Conservation (phyloP, 2,329 filamentous ascomycete species). For the Trichoderma sp. region DNA sequence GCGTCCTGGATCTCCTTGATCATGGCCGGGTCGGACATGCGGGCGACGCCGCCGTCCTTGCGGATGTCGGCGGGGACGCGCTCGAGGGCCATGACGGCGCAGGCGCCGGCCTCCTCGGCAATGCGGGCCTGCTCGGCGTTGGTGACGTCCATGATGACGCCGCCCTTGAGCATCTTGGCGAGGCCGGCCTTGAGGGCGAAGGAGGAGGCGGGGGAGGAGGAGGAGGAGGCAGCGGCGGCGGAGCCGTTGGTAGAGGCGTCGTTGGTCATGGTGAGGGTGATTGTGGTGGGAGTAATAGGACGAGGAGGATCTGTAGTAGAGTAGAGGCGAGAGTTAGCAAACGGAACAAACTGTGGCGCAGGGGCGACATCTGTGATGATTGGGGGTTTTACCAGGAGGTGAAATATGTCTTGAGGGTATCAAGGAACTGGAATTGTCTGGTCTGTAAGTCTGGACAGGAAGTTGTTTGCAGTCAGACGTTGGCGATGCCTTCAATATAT, state of each 20-base stretch:
- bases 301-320: background rate
- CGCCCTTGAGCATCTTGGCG: constrained; percentile 97
- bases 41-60: constrained; percentile 85
- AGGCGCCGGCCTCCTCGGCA: constrained; percentile 93
- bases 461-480: background rate
- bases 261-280: constrained; percentile 40
- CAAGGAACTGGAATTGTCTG: constrained; percentile 8
- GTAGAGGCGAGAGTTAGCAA: background rate
- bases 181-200: constrained; percentile 94
- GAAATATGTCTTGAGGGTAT: background rate
- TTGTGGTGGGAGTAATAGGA: background rate
- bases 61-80: constrained; percentile 96
- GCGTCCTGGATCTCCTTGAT: constrained; percentile 94
- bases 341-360: background rate
- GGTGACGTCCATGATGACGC: constrained; percentile 99
- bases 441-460: background rate
- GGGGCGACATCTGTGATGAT: no score
- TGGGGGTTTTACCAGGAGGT: background rate
- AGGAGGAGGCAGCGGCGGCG: constrained; percentile 32
- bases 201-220: constrained; percentile 40
- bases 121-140: constrained; percentile 93
- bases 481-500: constrained; percentile 27
- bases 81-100: constrained; percentile 97
- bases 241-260: constrained; percentile 37
- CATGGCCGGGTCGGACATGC: constrained; percentile 94